Conservation (phyloP, 2,329 filamentous ascomycete species). For the Diaporthe australafricana region DNA sequence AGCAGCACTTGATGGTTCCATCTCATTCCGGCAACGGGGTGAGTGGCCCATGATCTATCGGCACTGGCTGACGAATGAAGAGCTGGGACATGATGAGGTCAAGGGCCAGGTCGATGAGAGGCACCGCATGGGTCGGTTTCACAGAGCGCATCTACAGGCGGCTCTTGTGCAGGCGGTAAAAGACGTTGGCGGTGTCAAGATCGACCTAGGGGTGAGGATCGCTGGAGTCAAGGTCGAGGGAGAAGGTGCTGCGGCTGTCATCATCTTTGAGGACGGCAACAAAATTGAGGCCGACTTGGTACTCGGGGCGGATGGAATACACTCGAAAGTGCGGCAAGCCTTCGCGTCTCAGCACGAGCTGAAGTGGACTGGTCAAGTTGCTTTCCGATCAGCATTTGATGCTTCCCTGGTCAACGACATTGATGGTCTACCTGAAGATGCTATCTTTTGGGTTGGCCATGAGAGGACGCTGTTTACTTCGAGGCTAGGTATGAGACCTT, state of each 20-base stretch:
- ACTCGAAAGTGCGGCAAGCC: slow-evolving; percentile 7
- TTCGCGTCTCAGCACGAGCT: slow-evolving; percentile 41
- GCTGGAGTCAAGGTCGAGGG: slow-evolving; percentile 36
- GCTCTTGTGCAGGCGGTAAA: slow-evolving; percentile 46
- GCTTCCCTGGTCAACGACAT: slow-evolving; percentile 46
- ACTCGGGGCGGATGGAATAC: slow-evolving; percentile 23
- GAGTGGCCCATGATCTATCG: slow-evolving; percentile 50
- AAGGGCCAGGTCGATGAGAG: slow-evolving; percentile 44
- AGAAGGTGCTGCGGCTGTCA: slow-evolving; percentile 32
- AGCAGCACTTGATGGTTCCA: slow-evolving; percentile 46
- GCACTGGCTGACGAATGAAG: slow-evolving; percentile 52
- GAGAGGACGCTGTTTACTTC: slow-evolving; percentile 16
- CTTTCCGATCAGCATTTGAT: slow-evolving; percentile 51
- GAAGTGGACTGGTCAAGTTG: slow-evolving; percentile 51
- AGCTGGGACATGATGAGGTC: slow-evolving; percentile 47
- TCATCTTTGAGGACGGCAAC: slow-evolving; percentile 5
- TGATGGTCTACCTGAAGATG: slow-evolving; percentile 47
- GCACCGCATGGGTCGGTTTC: slow-evolving; percentile 50
- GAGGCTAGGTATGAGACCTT: background rate
- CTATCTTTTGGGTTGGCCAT: slow-evolving; percentile 47
- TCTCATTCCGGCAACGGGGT: slow-evolving; percentile 47
- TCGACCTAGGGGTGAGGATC: slow-evolving; percentile 44
- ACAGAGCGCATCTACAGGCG: slow-evolving; percentile 49
- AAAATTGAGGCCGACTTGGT: slow-evolving; percentile 6
- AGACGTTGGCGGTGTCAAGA: slow-evolving; percentile 45